These are phyloP conservation scores for Spathaspora sp. DNA, from an alignment of 805 yeast species.

Conservation along the genomic window DNA sequence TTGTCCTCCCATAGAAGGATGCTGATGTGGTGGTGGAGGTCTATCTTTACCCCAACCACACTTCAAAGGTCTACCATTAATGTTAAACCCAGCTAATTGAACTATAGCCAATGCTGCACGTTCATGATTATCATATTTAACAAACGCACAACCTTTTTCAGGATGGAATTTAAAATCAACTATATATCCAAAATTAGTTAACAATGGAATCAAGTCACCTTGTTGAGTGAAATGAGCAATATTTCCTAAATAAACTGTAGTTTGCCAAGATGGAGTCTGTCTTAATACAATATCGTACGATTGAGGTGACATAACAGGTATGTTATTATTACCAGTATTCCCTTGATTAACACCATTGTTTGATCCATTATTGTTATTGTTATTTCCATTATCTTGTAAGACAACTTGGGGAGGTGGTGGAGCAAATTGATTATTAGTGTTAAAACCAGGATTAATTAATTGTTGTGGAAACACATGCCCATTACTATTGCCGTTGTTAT, in stretches of 20 bases:
- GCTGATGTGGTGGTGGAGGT: conserved; percentile 18
- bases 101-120: conserved; percentile 86
- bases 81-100: conserved; percentile 64
- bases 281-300: conserved; percentile 67
- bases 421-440: conserved; percentile 1
- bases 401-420: conserved; percentile 3
- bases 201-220: conserved; percentile 65
- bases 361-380: conserved; percentile 4
- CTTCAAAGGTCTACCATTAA: conserved; percentile 75
- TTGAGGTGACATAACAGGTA: conserved; percentile 45
- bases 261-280: conserved; percentile 79
- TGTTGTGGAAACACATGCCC: conserved; percentile 2
- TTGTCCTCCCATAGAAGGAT: conserved; percentile 11
- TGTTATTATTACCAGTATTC: conserved; percentile 10
- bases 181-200: conserved; percentile 79
- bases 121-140: conserved; percentile 81
- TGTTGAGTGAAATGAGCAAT: conserved; percentile 74
- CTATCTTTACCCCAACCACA: conserved; percentile 84
- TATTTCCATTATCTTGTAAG: conserved; percentile 4
- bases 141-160: conserved; percentile 86
- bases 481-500: conserved; percentile 3
- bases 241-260: conserved; percentile 86
- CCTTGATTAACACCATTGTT: conserved; percentile 3
- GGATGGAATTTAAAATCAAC: conserved; percentile 77
- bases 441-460: conserved; percentile 3